Conservation (phyloP, 176 grass and related monocot genomes). For the Triticum aestivum region DNA sequence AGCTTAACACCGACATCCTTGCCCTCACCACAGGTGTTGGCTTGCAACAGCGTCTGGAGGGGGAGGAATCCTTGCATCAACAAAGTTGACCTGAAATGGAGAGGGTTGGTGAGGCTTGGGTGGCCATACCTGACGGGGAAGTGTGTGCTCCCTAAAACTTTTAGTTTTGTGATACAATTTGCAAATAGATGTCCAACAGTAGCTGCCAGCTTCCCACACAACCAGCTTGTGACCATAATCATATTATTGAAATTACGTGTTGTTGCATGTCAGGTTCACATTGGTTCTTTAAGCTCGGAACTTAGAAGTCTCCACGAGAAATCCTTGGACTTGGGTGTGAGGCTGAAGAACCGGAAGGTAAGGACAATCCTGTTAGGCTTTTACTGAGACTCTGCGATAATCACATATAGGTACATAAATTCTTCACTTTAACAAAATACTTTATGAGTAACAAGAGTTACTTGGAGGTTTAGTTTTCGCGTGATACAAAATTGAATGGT, state of each 20-base stretch:
- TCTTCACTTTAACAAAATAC: conserved; percentile 1
- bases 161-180: conserved; percentile 4
- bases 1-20: neutral
- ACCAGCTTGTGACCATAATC: conserved; percentile 4
- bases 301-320: conserved; percentile 70
- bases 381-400: neutral
- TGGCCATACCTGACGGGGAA: neutral
- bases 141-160: neutral
- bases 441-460: neutral
- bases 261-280: conserved; percentile 51
- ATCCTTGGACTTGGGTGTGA: conserved; percentile 57
- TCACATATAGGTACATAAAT: neutral
- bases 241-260: conserved; percentile 2
- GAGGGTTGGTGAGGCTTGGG: neutral
- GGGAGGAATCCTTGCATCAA: neutral
- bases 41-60: neutral
- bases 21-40: neutral
- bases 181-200: neutral
- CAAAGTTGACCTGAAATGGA: neutral
- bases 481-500: neutral
- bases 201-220: neutral
- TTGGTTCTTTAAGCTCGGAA: conserved; percentile 61
- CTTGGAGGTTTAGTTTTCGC: neutral
- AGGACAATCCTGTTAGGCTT: neutral
- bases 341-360: conserved; percentile 72